Evolutionary conservation across 257 asterid genomes (phyloP).

Genomic region (Solanum piurae): DNA sequence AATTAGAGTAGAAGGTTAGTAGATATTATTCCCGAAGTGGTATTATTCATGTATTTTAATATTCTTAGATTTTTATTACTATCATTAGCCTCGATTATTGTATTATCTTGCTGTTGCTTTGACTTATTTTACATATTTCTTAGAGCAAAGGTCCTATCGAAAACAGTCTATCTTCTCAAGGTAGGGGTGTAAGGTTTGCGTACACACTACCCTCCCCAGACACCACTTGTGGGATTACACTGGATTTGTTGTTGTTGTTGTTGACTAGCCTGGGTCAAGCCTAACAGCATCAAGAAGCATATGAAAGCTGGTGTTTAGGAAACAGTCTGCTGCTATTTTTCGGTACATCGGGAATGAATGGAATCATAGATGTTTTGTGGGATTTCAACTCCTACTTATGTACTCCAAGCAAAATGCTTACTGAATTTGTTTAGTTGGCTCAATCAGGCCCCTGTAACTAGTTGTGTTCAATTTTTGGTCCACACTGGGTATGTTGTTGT

Average conservation of each 20-base stretch:
- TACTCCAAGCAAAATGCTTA: not conserved
- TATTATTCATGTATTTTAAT: not conserved
- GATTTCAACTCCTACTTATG: not conserved
- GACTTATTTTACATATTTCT: not conserved
- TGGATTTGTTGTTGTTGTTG: not conserved
- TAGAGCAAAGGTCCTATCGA: not conserved
- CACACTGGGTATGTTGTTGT: not conserved
- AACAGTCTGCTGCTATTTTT: not conserved
- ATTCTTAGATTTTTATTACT: not conserved
- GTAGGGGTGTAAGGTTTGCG: not conserved
- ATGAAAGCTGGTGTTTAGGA: not conserved
- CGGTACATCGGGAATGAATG: not conserved
- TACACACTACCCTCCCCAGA: not conserved
- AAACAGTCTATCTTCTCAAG: not conserved
- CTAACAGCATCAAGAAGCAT: not conserved
- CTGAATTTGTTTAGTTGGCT: not conserved
- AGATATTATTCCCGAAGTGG: not conserved
- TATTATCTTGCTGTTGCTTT: not conserved
- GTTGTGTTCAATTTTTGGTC: not conserved
- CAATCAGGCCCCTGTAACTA: not conserved
- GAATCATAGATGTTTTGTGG: not conserved
- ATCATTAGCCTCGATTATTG: not conserved
- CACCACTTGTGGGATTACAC: not conserved
- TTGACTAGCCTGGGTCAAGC: not conserved
- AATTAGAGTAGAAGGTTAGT: not conserved